Evolutionary conservation across 2,329 filamentous ascomycete species (phyloP), one percentile per base, ranked within the genome.

Genomic region (Xylaria hypoxylon): DNA sequence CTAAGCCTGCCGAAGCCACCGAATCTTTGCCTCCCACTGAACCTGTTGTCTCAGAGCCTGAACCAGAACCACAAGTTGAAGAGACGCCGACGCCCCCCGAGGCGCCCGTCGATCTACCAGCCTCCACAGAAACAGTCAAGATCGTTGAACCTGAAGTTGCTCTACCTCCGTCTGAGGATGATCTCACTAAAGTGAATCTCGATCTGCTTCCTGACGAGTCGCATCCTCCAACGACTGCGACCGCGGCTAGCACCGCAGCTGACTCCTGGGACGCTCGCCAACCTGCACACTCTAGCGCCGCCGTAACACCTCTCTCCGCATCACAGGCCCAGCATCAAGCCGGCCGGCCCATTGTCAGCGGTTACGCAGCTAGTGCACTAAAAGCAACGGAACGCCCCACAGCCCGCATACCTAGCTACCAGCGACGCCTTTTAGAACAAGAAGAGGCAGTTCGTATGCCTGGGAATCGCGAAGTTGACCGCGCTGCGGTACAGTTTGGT

Each of bases 371-470:
- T n/a, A 91, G 90, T 56, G 93, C 93, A 28, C 85, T 92, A 74
- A 97, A 97, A 82, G 92, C 92, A 13, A 91, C 87, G 65, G 82
- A 89, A 75, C 79, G 87, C 68, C 82, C 87, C 26, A 80, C 86
- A 64, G 83, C 84, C 67, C 92, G 95, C 68, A 90, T 89, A 61
- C 88, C 93, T 22, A 94, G 90, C 81, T 93, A 92, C 79, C 92
- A 96, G 79, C 90, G 95, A 71, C 92, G 93, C 75, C 87, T 97
- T 60, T 85, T 97, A 75, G 94, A 98, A 74, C 96, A 99, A 78
- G 94, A 97, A 80, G 96, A 99, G 82, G 93, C 96, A 65, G 96
- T 99, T 45, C 94, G 97, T 71, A 97, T 99, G 95, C 96, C 96
- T 51, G 94, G 93, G 67, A 97, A 97, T 83, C 94, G 96, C 72